These are phyloP conservation scores for Mycosphaerella sp. DNA, from an alignment of 2,329 filamentous ascomycete species.

Conservation along the genomic window DNA sequence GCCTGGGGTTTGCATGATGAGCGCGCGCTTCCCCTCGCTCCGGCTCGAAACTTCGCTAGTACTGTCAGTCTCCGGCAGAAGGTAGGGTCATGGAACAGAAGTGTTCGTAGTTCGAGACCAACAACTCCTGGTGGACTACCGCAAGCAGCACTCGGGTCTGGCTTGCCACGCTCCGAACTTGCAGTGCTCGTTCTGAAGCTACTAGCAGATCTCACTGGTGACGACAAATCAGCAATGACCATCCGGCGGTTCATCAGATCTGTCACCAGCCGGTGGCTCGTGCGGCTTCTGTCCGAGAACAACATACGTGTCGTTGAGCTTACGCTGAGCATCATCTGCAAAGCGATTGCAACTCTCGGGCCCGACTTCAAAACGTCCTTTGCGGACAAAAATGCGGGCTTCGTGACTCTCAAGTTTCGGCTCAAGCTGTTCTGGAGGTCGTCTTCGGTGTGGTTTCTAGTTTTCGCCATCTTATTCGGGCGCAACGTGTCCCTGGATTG, in stretches of 20 bases:
- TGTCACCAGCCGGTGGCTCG: conserved; percentile 73
- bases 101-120: conserved; percentile 22
- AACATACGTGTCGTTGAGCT: conserved; percentile 76
- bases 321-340: conserved; percentile 74
- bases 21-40: conserved; percentile 33
- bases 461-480: conserved; percentile 82
- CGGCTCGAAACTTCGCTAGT: conserved; percentile 25
- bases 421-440: conserved; percentile 86
- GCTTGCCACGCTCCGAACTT: conserved; percentile 27
- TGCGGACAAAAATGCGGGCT: conserved; percentile 76
- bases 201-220: conserved; percentile 24
- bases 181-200: conserved; percentile 28
- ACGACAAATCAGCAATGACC: conserved; percentile 24
- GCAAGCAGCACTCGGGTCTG: conserved; percentile 3
- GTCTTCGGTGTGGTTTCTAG: conserved; percentile 76
- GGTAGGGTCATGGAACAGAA: conserved; percentile 27
- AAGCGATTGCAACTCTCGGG: conserved; percentile 77
- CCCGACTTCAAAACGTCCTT: conserved; percentile 79
- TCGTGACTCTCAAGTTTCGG: conserved; percentile 73
- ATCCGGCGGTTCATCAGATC: conserved; percentile 74
- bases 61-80: conserved; percentile 26
- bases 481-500: conserved; percentile 64
- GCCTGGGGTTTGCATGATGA: conserved; percentile 78
- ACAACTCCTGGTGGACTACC: conserved; percentile 24
- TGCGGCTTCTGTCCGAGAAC: conserved; percentile 83